Evolutionary conservation across 2,329 filamentous ascomycete genomes (phyloP).

Genomic region (Berkeleyomyces rouxiae): DNA sequence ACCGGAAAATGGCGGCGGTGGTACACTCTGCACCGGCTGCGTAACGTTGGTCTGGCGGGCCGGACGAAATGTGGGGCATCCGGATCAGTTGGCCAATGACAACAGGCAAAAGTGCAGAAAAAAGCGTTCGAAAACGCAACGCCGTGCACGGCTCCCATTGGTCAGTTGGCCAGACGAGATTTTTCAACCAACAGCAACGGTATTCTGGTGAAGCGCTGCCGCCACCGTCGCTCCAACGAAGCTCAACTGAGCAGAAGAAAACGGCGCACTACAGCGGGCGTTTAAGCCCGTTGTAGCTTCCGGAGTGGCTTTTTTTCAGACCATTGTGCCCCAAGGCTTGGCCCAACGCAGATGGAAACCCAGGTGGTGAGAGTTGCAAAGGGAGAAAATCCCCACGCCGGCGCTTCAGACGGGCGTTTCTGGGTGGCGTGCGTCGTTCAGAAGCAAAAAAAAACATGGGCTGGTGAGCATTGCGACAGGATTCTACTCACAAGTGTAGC

Average conservation of each 20-base stretch:
- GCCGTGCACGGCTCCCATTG: background rate
- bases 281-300: background rate
- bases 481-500: slow-evolving; percentile 33
- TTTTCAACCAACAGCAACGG: background rate
- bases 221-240: background rate
- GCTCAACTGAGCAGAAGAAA: background rate
- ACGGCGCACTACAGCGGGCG: background rate
- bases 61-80: background rate
- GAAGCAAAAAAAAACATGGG: background rate
- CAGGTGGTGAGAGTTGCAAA: background rate
- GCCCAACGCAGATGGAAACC: background rate
- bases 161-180: background rate
- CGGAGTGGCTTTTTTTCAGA: background rate
- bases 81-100: background rate
- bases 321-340: background rate
- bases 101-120: background rate
- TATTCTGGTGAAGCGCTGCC: background rate
- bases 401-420: background rate
- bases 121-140: background rate
- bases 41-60: background rate
- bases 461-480: slow-evolving; percentile 9
- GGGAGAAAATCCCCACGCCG: background rate
- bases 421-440: background rate
- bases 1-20: background rate
- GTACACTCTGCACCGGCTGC: background rate